Percentiles rank a stretch among this genome's conserved stretches.
These are phyloP conservation scores for Parmales sp. DNA, from an alignment of 108 stramenopile genomes.

Conservation along the genomic window DNA sequence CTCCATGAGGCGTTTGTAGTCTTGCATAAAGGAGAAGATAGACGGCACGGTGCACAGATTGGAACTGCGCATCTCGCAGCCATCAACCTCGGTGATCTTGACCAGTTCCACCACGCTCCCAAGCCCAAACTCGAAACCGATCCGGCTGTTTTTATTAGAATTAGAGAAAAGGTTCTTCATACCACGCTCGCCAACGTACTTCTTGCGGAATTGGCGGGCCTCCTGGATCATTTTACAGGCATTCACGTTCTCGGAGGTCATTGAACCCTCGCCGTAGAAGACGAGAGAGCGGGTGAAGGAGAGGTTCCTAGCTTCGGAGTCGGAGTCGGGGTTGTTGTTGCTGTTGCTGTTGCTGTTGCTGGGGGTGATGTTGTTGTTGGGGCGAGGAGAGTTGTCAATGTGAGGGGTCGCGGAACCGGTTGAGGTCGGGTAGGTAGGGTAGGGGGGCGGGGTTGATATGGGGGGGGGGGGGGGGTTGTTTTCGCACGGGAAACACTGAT, in stretches of 20 bases:
- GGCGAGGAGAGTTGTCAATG: too few species aligned
- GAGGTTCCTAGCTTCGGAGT: too few species aligned
- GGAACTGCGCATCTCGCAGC: background rate
- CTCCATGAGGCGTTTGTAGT: constrained; percentile 61
- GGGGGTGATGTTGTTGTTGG: too few species aligned
- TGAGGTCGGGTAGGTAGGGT: too few species aligned
- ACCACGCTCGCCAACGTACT: constrained; percentile 51
- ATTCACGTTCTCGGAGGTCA: background rate
- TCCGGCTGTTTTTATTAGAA: constrained; percentile 13
- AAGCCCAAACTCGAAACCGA: constrained; percentile 45
- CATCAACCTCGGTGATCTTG: constrained; percentile 24
- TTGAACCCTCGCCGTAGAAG: constrained; percentile 61
- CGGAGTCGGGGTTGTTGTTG: too few species aligned
- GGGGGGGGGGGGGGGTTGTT: too few species aligned
- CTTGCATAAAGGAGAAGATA: constrained; percentile 50
- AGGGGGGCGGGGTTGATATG: too few species aligned
- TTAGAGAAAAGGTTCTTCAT: constrained; percentile 6
- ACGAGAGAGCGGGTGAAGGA: constrained; percentile 75
- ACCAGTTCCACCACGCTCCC: constrained; percentile 62
- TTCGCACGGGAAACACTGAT: too few species aligned
- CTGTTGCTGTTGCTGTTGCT: too few species aligned
- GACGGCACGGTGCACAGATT: constrained; percentile 48
- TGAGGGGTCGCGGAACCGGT: too few species aligned
- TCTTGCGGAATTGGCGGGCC: constrained; percentile 52
- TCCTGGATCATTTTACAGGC: background rate